Evolutionary conservation across 2,329 filamentous ascomycete species (phyloP), one percentile per base, ranked within the genome.

Genomic region (Penicillium sp.): DNA sequence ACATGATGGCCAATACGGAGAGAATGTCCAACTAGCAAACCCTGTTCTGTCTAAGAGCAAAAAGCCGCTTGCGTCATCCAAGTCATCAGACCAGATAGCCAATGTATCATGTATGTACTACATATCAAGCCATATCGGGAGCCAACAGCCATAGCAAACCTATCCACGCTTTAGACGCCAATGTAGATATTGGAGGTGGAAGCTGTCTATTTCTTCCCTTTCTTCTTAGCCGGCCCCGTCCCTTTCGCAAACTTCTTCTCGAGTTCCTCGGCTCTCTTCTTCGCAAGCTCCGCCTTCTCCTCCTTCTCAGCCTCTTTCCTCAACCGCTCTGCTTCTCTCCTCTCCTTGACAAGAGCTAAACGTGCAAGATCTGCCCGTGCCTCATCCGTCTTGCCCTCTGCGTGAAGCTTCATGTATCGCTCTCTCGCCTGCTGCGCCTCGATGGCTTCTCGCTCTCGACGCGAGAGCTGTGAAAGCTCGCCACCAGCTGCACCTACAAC

Each of bases 351-450:
- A 63, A 94, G 75, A 76, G 84, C 88, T 72, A 99, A 81, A 60
- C 95, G 87, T 62, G 92, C 94, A 69, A 98, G 75, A 79, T 99
- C 95, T 5, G 91, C 90, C 76, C 92, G 90, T 52, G 94, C 93
- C 84, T 97, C 91, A 64, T 99, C 95, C 49, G 95, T 98, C 88
- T 98, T 98, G 72, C 94, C 94, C 74, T 93, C 91, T 61, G 93
- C 91, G 73, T 97, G 94, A 71, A 97, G 78, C 81, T 96, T 96
- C 83, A 92, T 87, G 75, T 97, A 97, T 69, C 89, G 86, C 83
- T 97, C 93, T 77, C 93, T 93, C 31, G 92, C 92, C 75, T 94
- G 91, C 66, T 90, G 89, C 1, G 93, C 93, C 80, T 97, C 91
- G 38, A 95, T 73, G 2, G 93, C 91, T 82, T 98, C 90, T 21